phyloP scores from a whole-genome alignment of 768 basidiomycete genomes.

The Leucosporidium scottii region DNA sequence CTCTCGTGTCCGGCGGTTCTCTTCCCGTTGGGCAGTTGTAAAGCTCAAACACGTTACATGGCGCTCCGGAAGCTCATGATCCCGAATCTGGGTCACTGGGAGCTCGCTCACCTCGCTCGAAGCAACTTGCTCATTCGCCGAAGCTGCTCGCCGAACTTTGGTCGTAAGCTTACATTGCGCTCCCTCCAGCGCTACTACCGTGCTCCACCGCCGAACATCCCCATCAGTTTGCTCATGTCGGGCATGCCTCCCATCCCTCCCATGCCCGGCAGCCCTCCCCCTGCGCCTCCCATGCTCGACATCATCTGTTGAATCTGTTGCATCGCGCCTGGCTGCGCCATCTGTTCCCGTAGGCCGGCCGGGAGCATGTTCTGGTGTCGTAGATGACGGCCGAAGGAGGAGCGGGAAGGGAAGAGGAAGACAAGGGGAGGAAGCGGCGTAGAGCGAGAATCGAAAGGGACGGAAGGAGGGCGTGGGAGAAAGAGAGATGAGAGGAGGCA shows the following conservation, averaged over 20 bases:
- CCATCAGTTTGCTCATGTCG: slow-evolving; percentile 45
- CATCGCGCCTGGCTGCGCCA: slow-evolving; percentile 23
- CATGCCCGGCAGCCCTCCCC: slow-evolving; percentile 80
- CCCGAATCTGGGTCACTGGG: too few relatives aligned
- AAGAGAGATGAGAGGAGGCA: slow-evolving; percentile 9
- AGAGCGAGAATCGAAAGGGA: too few relatives aligned
- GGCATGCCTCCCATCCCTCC: slow-evolving; percentile 39
- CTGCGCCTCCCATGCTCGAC: slow-evolving; percentile 71
- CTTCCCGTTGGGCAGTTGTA: too few relatives aligned
- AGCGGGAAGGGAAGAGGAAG: neutral
- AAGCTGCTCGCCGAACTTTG: too few relatives aligned
- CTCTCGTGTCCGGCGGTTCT: too few relatives aligned
- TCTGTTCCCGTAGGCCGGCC: slow-evolving; percentile 57
- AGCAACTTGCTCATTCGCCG: too few relatives aligned
- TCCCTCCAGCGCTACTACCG: too few relatives aligned
- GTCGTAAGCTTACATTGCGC: too few relatives aligned
- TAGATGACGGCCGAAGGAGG: neutral
- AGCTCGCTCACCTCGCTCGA: too few relatives aligned
- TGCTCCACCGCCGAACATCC: slow-evolving; percentile 43
- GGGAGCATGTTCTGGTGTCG: slow-evolving; percentile 91
- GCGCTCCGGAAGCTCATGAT: too few relatives aligned
- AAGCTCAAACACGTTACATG: too few relatives aligned
- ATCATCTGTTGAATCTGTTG: slow-evolving; percentile 78
- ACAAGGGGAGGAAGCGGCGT: slow-evolving; percentile 8
- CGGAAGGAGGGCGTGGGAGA: neutral